Conservation (phyloP, 805 yeast species). For the Priceomyces medius region DNA sequence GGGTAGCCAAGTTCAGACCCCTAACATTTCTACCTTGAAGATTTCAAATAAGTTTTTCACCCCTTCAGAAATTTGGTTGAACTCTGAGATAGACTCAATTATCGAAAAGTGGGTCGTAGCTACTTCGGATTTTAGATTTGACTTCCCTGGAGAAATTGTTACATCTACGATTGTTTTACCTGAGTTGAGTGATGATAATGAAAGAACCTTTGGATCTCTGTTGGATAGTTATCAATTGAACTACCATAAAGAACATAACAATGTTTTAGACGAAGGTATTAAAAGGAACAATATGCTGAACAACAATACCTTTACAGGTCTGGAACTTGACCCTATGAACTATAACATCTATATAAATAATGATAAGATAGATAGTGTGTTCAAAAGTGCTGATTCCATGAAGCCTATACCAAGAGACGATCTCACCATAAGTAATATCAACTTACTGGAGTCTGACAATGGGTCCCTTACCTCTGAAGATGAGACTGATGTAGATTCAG, state of each 20-base stretch:
- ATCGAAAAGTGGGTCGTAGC: constrained; percentile 47
- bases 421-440: no score
- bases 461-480: constrained; percentile 1
- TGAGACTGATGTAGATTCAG: constrained; percentile 17
- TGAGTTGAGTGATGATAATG: background rate
- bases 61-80: constrained; percentile 20
- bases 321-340: background rate
- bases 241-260: background rate
- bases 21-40: constrained; percentile 24
- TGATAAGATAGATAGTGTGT: background rate
- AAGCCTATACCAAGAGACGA: no score
- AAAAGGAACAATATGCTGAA: background rate
- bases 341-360: background rate
- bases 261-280: background rate
- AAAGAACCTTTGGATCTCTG: background rate
- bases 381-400: no score
- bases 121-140: constrained; percentile 29
- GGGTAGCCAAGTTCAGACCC: constrained; percentile 16
- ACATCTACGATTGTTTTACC: constrained; percentile 31
- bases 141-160: constrained; percentile 34
- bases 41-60: constrained; percentile 10
- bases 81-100: constrained; percentile 27
- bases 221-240: background rate
- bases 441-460: background rate
- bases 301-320: background rate